Conservation (phyloP, 2,329 filamentous ascomycete genomes). For the Fonsecaea nubica region DNA sequence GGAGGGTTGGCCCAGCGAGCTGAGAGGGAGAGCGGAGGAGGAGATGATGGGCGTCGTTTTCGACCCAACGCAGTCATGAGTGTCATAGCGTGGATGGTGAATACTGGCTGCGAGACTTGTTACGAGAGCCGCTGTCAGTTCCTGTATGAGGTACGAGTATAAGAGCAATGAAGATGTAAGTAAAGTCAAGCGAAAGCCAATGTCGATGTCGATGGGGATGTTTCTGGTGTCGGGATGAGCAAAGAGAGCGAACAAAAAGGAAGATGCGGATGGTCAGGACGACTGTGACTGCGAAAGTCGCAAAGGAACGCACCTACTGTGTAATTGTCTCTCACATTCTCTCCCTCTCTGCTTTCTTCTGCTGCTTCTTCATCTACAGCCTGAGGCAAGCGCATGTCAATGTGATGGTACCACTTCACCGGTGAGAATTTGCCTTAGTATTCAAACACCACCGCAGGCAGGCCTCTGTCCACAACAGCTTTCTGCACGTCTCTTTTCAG, state of each 20-base stretch:
- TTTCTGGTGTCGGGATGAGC: constrained; percentile 2
- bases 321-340: too few species aligned
- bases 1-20: constrained; percentile 16
- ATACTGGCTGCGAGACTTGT: not conserved
- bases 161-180: constrained; percentile 18
- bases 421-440: constrained; percentile 17
- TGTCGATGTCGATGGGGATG: constrained; percentile 19
- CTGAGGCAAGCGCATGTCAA: not conserved
- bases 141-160: constrained; percentile 14
- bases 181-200: constrained; percentile 12
- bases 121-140: not conserved
- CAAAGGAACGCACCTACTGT: not conserved
- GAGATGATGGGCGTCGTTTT: constrained; percentile 26
- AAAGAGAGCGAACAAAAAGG: not conserved
- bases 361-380: not conserved
- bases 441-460: constrained; percentile 61
- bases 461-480: constrained; percentile 63
- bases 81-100: constrained; percentile 25
- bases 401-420: too few species aligned
- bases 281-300: not conserved
- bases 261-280: not conserved
- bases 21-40: constrained; percentile 3
- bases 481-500: constrained; percentile 58
- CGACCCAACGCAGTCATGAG: constrained; percentile 29
- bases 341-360: too few species aligned